Evolutionary conservation across 441 rosid species (phyloP), one percentile per base, ranked within the genome.

Genomic region (Gossypium gossypioides): DNA sequence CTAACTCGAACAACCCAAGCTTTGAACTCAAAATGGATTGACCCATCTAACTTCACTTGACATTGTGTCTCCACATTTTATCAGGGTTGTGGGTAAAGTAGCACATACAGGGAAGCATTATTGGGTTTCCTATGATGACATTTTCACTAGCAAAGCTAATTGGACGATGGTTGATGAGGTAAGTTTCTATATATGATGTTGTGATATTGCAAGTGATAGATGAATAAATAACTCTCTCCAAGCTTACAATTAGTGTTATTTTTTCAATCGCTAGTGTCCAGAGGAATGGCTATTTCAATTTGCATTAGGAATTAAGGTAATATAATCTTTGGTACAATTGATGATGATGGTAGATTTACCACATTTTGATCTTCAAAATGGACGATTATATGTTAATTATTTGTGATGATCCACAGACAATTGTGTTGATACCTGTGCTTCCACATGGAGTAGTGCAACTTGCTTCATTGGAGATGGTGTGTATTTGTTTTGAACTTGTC

Each of bases 221-320:
- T 37, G 29, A 24, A 22, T 52, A 22, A n/a, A 6, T 40, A 27
- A 40, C 67, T 27, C 52, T 40, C 12, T 6, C 42, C 40, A 63
- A 40, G 22, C 68, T 79, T 40, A 70, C 16, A 64, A 72, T 21
- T 75, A 6, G 19, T 50, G 42, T 21, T 57, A 19, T 22, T 78
- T 75, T 44, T 75, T 74, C 52, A 32, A n/a, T 67, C 69, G 16
- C 76, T 83, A 89, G 91, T 81, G 80, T 70, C 86, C 89, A 34
- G 84, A 81, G 24, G 91, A 89, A 76, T 89, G 91, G 93, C 74
- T 89, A 12, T 81, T 81, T 75, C 93, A 89, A 75, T 82, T 89
- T 74, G 84, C 80, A 13, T 78, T 81, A 3, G 93, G 91, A 55
- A 74, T 86, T 76, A 83, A 85, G 91, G 93, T 83, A 86, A 81